A percentile compares a stretch with the other conserved stretches of the same genome.
These are phyloP conservation scores for Eucalyptus decipiens DNA, from an alignment of 345 rosid species.

Conservation along the genomic window DNA sequence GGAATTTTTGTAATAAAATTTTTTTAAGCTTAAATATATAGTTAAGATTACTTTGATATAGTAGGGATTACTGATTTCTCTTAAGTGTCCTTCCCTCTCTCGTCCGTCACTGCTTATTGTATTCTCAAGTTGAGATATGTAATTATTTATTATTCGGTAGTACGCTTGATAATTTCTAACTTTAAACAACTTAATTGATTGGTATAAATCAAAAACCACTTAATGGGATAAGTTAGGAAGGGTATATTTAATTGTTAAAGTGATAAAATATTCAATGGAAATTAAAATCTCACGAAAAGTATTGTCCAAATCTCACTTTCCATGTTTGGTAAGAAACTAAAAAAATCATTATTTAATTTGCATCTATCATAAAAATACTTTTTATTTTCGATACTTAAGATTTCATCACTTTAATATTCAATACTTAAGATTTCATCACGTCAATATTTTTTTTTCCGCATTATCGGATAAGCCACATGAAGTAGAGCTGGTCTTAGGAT, in stretches of 20 bases:
- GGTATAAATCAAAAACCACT: background rate
- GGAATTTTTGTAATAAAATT: background rate
- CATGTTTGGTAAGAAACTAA: background rate
- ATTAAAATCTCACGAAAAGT: background rate
- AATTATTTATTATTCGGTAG: too few species aligned
- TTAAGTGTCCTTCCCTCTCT: background rate
- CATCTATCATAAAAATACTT: background rate
- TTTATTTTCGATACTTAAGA: background rate
- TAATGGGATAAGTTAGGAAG: background rate
- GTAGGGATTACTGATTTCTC: background rate
- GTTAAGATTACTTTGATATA: background rate
- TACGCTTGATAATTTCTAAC: background rate
- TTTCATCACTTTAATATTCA: background rate
- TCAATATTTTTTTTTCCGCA: accelerated
- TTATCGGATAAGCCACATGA: background rate
- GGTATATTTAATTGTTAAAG: background rate
- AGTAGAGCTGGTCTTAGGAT: background rate
- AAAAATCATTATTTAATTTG: background rate
- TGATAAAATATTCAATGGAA: background rate
- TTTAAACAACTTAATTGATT: background rate
- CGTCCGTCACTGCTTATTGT: background rate
- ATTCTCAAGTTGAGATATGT: background rate
- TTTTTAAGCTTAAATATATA: background rate
- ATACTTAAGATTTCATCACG: background rate
- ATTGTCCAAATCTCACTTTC: background rate